Conservation (phyloP, 768 basidiomycete species). For the Grammothele lineata region DNA sequence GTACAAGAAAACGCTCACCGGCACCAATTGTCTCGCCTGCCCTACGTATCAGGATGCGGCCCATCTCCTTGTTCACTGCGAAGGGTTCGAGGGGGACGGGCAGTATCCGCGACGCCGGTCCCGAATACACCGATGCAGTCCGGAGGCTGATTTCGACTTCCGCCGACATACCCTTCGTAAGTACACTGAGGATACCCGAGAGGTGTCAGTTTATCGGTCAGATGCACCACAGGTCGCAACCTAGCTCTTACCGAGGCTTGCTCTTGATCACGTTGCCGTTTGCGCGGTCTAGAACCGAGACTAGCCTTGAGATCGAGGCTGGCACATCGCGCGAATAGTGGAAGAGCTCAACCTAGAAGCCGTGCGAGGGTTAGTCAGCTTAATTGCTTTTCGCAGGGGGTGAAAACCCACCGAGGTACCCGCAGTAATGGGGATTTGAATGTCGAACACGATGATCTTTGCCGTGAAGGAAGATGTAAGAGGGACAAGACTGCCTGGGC, state of each 20-base stretch:
- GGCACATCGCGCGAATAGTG: constrained; percentile 93
- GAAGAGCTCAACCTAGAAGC: constrained; percentile 78
- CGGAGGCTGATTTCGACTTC: constrained; percentile 82
- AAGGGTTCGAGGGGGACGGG: constrained; percentile 88
- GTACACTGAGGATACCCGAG: constrained; percentile 48
- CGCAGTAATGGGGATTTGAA: constrained; percentile 81
- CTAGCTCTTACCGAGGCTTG: constrained; percentile 80
- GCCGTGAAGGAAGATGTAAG: constrained; percentile 77
- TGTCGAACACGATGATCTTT: constrained; percentile 91
- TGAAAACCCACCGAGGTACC: constrained; percentile 70
- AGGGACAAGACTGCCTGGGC: constrained; percentile 64
- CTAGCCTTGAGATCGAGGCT: constrained; percentile 77
- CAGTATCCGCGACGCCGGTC: constrained; percentile 39
- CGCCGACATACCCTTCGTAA: constrained; percentile 82
- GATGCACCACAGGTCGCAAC: background rate
- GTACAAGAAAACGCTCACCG: no score
- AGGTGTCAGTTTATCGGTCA: background rate
- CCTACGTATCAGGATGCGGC: constrained; percentile 79
- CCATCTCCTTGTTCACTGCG: constrained; percentile 91
- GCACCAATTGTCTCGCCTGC: constrained; percentile 94
- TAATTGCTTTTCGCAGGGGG: no score
- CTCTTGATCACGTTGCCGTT: constrained; percentile 69
- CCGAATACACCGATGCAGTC: constrained; percentile 41
- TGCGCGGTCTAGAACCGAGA: constrained; percentile 74
- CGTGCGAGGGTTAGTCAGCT: background rate